These are phyloP conservation scores for Leishmania amazonensis DNA, from an alignment of 208 protist species.

Conservation along the genomic window DNA sequence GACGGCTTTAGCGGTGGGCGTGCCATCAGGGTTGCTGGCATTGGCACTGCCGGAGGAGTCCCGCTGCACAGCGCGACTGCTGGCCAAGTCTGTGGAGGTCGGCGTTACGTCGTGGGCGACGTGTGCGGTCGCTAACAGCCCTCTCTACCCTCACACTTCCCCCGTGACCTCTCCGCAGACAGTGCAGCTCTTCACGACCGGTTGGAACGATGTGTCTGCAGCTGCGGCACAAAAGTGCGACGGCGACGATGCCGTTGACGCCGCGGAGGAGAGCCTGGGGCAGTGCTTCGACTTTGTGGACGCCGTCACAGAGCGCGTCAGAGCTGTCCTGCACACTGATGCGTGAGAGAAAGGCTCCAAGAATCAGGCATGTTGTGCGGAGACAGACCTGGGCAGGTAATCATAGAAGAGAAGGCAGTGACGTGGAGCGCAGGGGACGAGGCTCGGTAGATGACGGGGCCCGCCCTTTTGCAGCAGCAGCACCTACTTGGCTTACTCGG, in stretches of 20 bases:
- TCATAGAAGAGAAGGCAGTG: neutral
- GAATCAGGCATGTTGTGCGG: neutral
- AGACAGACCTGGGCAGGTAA: neutral
- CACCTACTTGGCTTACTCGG: neutral
- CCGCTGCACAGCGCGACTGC: slow-evolving; percentile 26
- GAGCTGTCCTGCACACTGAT: neutral
- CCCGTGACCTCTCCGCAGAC: slow-evolving; percentile 30
- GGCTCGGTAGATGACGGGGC: neutral
- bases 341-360: neutral
- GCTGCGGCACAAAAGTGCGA: neutral
- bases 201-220: slow-evolving; percentile 42
- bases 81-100: slow-evolving; percentile 55
- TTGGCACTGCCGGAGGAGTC: slow-evolving; percentile 50
- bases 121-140: slow-evolving; percentile 22
- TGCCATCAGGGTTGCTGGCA: slow-evolving; percentile 37
- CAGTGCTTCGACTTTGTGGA: slow-evolving; percentile 36
- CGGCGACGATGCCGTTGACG: neutral
- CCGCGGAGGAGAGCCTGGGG: slow-evolving; percentile 21
- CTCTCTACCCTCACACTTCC: slow-evolving; percentile 40
- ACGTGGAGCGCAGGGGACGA: neutral
- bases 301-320: slow-evolving; percentile 14
- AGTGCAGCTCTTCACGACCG: slow-evolving; percentile 35
- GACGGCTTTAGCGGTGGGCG: slow-evolving; percentile 68
- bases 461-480: neutral
- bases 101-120: slow-evolving; percentile 47